phyloP scores from a whole-genome alignment of 2,329 filamentous ascomycete species.

The Hypoxylon sp. region DNA sequence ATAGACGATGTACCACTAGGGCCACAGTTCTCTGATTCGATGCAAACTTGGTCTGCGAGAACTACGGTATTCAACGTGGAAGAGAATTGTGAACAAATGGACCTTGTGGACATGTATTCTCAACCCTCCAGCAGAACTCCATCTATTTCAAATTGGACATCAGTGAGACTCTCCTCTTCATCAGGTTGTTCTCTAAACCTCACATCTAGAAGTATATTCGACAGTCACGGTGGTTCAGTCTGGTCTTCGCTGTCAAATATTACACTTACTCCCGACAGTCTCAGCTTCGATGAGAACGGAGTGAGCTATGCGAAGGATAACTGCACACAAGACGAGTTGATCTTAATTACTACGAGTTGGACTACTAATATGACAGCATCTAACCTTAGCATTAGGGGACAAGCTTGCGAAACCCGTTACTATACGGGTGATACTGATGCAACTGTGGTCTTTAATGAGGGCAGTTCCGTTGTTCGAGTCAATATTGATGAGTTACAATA shows the following conservation, averaged over 20 bases:
- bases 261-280: background rate
- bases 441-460: conserved; percentile 16
- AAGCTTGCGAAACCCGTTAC: conserved; percentile 28
- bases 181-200: conserved; percentile 16
- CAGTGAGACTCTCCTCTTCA: conserved; percentile 5
- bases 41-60: conserved; percentile 33
- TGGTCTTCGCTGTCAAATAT: conserved; percentile 12
- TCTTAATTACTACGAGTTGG: conserved; percentile 13
- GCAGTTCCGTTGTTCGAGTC: conserved; percentile 26
- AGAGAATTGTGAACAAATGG: conserved; percentile 26
- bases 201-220: background rate
- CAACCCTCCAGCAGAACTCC: background rate
- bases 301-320: conserved; percentile 1
- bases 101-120: conserved; percentile 6
- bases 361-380: conserved; percentile 13
- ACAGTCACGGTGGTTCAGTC: background rate
- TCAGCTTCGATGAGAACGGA: background rate
- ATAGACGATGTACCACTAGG: conserved; percentile 24
- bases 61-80: conserved; percentile 38
- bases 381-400: conserved; percentile 20
- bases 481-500: conserved; percentile 33
- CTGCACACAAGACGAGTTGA: conserved; percentile 29
- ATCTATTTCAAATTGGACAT: background rate
- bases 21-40: conserved; percentile 30
- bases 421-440: conserved; percentile 29